These are phyloP conservation scores for Fraxinus dipetala DNA, from an alignment of 305 asterid genomes.

Conservation along the genomic window DNA sequence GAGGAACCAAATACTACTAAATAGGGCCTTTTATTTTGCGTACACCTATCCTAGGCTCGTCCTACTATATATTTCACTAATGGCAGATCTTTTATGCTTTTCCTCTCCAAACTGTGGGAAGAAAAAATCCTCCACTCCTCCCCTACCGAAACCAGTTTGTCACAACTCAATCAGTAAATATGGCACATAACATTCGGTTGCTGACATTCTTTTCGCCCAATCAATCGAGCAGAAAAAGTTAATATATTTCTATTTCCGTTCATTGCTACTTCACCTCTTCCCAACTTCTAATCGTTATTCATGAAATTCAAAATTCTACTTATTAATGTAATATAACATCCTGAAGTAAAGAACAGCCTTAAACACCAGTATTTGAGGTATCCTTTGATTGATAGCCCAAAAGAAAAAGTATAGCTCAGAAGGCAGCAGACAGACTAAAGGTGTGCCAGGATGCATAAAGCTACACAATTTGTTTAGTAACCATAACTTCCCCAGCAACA, in stretches of 20 bases:
- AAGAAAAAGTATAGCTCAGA: background rate
- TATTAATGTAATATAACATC: constrained; percentile 9
- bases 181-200: background rate
- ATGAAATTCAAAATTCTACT: constrained; percentile 4
- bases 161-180: background rate
- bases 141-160: background rate
- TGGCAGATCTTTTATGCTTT: background rate
- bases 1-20: background rate
- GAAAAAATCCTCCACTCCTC: background rate
- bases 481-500: constrained; percentile 11
- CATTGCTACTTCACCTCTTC: background rate
- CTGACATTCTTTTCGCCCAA: background rate
- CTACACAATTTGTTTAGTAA: background rate
- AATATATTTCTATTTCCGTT: background rate
- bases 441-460: constrained; percentile 6
- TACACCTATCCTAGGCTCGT: background rate
- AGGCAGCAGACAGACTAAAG: constrained; percentile 1
- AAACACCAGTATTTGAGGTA: constrained; percentile 5
- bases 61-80: background rate
- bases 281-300: background rate
- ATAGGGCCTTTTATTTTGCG: background rate
- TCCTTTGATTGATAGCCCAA: constrained; percentile 1
- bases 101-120: background rate
- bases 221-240: background rate
- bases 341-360: constrained; percentile 12